phyloP scores from a whole-genome alignment of 768 basidiomycete genomes.

The Pulveroboletus sp. region DNA sequence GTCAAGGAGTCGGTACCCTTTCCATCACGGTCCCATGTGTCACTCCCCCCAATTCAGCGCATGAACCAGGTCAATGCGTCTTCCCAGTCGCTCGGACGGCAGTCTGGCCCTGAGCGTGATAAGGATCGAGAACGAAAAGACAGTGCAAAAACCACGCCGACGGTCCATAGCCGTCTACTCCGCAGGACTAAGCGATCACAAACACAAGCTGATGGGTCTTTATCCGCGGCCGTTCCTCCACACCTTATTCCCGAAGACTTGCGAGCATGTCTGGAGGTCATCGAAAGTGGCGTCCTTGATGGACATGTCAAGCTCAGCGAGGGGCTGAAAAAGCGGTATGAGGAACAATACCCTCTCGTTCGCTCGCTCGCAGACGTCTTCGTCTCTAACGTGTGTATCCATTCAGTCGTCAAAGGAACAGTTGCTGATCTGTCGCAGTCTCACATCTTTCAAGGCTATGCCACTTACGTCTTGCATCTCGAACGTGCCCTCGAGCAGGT shows the following conservation, averaged over 20 bases:
- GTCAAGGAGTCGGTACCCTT: conserved; percentile 58
- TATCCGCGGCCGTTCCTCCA: conserved; percentile 56
- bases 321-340: conserved; percentile 84
- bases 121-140: conserved; percentile 49
- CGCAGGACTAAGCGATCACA: conserved; percentile 68
- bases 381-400: conserved; percentile 73
- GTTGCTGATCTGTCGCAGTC: conserved; percentile 49
- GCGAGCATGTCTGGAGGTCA: conserved; percentile 77
- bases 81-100: conserved; percentile 71
- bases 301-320: conserved; percentile 86
- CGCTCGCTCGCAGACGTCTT: conserved; percentile 94
- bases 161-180: conserved; percentile 44
- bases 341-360: conserved; percentile 93
- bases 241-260: conserved; percentile 86
- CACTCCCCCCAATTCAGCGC: conserved; percentile 61
- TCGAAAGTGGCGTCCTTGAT: conserved; percentile 80
- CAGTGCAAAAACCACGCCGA: conserved; percentile 33
- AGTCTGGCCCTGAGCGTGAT: conserved; percentile 50
- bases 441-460: conserved; percentile 90
- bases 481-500: conserved; percentile 87
- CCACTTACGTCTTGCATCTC: conserved; percentile 89
- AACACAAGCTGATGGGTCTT: conserved; percentile 42
- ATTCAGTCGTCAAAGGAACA: conserved; percentile 3
- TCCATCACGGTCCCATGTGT: conserved; percentile 75
- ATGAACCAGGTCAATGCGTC: conserved; percentile 51